Base-by-base conservation (phyloP, 352 stramenopile species). In the Phytopythium mirpurense region DNA sequence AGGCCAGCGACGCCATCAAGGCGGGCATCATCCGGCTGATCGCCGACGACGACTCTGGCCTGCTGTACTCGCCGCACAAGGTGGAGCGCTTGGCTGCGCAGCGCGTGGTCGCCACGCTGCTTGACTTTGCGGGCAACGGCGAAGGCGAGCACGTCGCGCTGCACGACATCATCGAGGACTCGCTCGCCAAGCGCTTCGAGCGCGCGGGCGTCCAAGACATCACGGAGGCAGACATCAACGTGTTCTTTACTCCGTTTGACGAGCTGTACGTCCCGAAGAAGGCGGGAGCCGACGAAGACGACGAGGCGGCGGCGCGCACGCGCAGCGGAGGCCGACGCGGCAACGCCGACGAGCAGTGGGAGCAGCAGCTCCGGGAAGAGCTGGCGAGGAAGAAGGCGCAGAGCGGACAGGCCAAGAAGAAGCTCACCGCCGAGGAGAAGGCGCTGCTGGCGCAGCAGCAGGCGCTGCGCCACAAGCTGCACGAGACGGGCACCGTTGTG, bases 281-380 rank as follows among this genome's bases (percentile, higher is more conserved):
- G 54, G 68, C 59, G 2, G n/a, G 7, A 14, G 14, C 41, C n/a
- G 47, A 66, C 10, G 56, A 57, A 8, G 64, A 68, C 5, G 58
- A 70, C 10, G 63, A 69, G 21, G 18, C 18, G 27, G 19, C 63
- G 16, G 51, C 19, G 5, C 63, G 37, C 10, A 57, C 29, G 12
- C 62, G 68, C 16, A 66, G 67, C 32, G 65, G 72, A 44, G 63
- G 73, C 23, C 71, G 63, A 41, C 72, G 63, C 14, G 80, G 78
- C 47, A 93, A 84, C 36, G 80, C 91, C 35, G 85, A 95, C 19
- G 83, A 93, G 35, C 75, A 86, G 41, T 95, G 83, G 83, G 85
- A 95, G 31, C 78, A 90, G 48, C 77, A 93, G 46, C 56, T 90
- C 54, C 85, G 85, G 15, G 78, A 92, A 51, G 85, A 95, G 62